Conservation (phyloP, 768 basidiomycete genomes). For the Bullera alba region DNA sequence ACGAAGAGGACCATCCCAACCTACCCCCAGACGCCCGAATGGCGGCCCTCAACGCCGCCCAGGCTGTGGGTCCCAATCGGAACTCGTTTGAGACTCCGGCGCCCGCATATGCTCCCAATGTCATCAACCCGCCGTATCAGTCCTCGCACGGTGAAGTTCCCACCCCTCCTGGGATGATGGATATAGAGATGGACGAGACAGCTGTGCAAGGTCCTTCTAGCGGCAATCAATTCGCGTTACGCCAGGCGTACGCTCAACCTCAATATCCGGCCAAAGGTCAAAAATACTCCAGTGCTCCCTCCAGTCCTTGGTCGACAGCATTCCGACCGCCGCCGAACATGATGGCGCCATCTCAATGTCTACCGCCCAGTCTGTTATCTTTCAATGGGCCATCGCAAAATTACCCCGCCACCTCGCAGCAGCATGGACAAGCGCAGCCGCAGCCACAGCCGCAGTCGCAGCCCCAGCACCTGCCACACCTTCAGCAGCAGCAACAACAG, state of each 20-base stretch:
- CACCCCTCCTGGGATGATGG: constrained; percentile 45
- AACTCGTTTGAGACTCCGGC: not conserved
- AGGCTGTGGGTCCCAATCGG: not conserved
- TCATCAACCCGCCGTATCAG: not conserved
- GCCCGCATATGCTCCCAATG: not conserved
- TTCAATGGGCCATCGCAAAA: constrained; percentile 16
- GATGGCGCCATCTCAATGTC: constrained; percentile 16
- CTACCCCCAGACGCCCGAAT: constrained; percentile 35
- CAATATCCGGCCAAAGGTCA: not conserved
- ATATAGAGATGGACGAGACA: constrained; percentile 44
- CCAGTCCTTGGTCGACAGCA: constrained; percentile 28
- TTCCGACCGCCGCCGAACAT: constrained; percentile 27
- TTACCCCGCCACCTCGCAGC: constrained; percentile 5
- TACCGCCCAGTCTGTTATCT: constrained; percentile 34
- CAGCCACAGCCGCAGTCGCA: no score
- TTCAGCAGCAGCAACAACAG: not conserved
- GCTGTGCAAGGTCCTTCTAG: no score
- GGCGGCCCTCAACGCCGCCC: constrained; percentile 25
- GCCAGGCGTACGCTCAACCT: not conserved
- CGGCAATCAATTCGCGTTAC: no score
- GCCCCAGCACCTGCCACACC: constrained; percentile 5
- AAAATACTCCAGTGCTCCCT: constrained; percentile 3
- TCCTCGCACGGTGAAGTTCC: constrained; percentile 25
- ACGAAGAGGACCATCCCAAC: constrained; percentile 45
- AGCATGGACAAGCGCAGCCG: no score